These are phyloP conservation scores for Syzygium aqueum DNA, from an alignment of 345 rosid species.

Conservation along the genomic window DNA sequence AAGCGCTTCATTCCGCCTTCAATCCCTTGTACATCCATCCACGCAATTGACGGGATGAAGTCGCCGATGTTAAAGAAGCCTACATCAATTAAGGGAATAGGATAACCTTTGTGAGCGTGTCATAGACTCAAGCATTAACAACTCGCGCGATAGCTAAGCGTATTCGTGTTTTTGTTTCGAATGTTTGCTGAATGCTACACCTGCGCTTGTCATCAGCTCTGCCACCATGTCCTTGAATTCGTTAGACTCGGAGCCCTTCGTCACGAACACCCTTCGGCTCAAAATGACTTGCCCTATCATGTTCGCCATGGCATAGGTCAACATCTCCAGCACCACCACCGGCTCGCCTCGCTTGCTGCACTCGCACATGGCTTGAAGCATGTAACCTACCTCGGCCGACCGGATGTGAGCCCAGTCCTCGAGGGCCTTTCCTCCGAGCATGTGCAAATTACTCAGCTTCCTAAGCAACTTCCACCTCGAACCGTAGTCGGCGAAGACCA, in stretches of 20 bases:
- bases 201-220: slow-evolving; percentile 45
- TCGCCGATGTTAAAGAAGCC: slow-evolving; percentile 55
- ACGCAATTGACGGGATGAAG: slow-evolving; percentile 48
- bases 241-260: slow-evolving; percentile 38
- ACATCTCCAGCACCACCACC: slow-evolving; percentile 39
- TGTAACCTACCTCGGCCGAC: slow-evolving; percentile 27
- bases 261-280: slow-evolving; percentile 40
- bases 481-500: slow-evolving; percentile 58
- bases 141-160: neutral
- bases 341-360: slow-evolving; percentile 20
- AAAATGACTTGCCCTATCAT: slow-evolving; percentile 57
- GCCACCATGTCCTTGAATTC: slow-evolving; percentile 68
- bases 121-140: neutral
- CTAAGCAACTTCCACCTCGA: slow-evolving; percentile 44
- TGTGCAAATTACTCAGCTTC: slow-evolving; percentile 46
- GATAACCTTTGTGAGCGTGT: neutral
- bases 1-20: slow-evolving; percentile 49
- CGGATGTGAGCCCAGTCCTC: slow-evolving; percentile 41
- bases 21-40: slow-evolving; percentile 68
- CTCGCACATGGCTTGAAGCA: slow-evolving; percentile 36
- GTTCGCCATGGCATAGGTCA: slow-evolving; percentile 44
- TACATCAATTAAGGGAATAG: neutral
- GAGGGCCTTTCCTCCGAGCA: slow-evolving; percentile 53
- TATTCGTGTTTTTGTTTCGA: neutral
- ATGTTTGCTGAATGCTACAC: neutral